Conservation (phyloP, 331 rosid species). For the Acacia pycnantha region DNA sequence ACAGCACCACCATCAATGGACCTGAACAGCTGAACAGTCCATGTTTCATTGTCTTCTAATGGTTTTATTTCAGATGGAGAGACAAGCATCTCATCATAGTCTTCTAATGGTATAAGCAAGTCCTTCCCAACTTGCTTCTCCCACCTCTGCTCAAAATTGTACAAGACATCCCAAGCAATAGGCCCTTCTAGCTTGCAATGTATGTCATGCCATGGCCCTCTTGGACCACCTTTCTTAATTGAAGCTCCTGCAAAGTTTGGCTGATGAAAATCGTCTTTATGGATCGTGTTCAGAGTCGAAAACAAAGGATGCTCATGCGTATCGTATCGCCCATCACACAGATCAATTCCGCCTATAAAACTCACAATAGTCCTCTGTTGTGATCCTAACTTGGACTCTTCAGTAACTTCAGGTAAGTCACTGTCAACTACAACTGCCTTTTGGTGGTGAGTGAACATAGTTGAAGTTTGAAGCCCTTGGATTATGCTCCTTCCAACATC, state of each 20-base stretch:
- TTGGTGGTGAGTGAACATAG: constrained; percentile 90
- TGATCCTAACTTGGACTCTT: not conserved
- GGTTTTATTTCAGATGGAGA: constrained; percentile 36
- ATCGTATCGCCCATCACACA: constrained; percentile 88
- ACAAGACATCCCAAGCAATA: constrained; percentile 86
- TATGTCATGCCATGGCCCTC: constrained; percentile 97
- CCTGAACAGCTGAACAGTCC: constrained; percentile 87
- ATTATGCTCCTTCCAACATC: constrained; percentile 54
- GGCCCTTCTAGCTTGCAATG: constrained; percentile 87
- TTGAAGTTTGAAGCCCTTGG: constrained; percentile 58
- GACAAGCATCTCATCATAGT: constrained; percentile 34
- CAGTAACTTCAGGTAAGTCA: constrained; percentile 19
- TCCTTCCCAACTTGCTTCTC: constrained; percentile 52
- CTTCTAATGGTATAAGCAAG: constrained; percentile 27
- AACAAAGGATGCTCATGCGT: constrained; percentile 65
- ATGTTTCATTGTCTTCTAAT: constrained; percentile 39
- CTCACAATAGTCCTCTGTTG: constrained; percentile 24
- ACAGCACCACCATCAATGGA: constrained; percentile 85
- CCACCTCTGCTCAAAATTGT: constrained; percentile 96
- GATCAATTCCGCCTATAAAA: constrained; percentile 84
- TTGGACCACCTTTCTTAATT: constrained; percentile 79
- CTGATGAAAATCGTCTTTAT: constrained; percentile 73
- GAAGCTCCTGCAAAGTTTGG: constrained; percentile 69
- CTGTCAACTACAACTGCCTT: constrained; percentile 66
- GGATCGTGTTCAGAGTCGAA: constrained; percentile 48